Conservation (phyloP, 352 stramenopile genomes). For the Globisporangium yorkense region DNA sequence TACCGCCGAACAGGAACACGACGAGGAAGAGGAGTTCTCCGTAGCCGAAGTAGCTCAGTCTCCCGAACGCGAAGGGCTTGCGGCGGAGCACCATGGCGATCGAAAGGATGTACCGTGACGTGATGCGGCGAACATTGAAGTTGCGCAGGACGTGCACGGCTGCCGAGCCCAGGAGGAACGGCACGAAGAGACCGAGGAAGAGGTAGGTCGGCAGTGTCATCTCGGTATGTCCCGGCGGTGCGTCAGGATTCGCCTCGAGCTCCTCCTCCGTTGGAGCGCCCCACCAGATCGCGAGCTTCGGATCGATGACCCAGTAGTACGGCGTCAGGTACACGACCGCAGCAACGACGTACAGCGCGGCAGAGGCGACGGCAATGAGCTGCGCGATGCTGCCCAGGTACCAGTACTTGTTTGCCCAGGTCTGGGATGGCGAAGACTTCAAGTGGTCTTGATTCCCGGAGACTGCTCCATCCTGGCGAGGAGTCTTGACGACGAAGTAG, state of each 20-base stretch:
- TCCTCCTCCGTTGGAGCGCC: constrained; percentile 11
- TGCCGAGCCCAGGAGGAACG: constrained; percentile 6
- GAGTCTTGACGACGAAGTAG: background rate
- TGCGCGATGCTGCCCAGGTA: constrained; percentile 14
- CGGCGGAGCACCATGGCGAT: constrained; percentile 15
- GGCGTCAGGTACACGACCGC: constrained; percentile 14
- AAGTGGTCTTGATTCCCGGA: background rate
- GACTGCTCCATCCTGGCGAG: background rate
- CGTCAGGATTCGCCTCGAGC: constrained; percentile 9
- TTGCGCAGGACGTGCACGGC: constrained; percentile 4
- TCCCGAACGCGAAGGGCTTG: constrained; percentile 12
- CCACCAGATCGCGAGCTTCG: constrained; percentile 17
- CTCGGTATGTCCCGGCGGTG: constrained; percentile 12
- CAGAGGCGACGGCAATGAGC: constrained; percentile 3
- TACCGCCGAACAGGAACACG: constrained; percentile 17
- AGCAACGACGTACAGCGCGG: constrained; percentile 12
- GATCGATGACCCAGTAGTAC: constrained; percentile 17
- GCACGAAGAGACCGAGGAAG: constrained; percentile 13
- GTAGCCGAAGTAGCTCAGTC: constrained; percentile 11
- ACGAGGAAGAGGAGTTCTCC: constrained; percentile 19
- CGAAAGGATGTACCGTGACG: constrained; percentile 6
- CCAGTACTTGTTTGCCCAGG: constrained; percentile 10
- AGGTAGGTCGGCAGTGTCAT: constrained; percentile 21
- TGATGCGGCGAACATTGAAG: constrained; percentile 20
- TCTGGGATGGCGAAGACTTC: background rate